Base-by-base conservation (phyloP, 371 early-diverging fungal genomes). In the Mucor piriformis region DNA sequence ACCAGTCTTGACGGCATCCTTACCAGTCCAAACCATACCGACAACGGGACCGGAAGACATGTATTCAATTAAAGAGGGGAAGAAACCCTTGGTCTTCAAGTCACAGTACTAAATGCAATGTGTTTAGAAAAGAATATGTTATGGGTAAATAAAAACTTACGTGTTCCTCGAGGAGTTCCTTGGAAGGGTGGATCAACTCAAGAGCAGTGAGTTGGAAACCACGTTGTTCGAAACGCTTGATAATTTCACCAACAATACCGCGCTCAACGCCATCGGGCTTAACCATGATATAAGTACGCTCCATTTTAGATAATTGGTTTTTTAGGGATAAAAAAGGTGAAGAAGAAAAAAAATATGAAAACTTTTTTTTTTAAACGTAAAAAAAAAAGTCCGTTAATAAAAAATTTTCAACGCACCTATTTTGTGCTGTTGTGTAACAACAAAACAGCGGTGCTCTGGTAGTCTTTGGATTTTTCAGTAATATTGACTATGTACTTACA, bases 1-100 rank as follows among this genome's bases (percentile, higher is more conserved):
- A 64, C 97, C 98, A 71, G 91, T 89, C 86, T 92, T 92, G 83
- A 99, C 98, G 60, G 88, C 99, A 59, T 91, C 89, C 88, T 97
- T 95, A 66, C 99, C 99, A 70, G 82, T 82, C 92, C 95, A 99
- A 69, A 99, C 93, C 90, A 88, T 91, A 76, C 86, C 94, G 60
- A 96, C 92, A 70, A 98, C 97, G 60, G 94, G 92, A 56, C 95
- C 96, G 64, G 90, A 89, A 67, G 74, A 67, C 90, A 90, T 85
- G 87, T 92, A 95, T 57, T 86, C 79, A 67, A 98, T 86, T 64
- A 99, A 87, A 64, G 87, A 84, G 67, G 92, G 91, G 91, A 98
- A 99, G 93, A 99, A 99, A 65, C 90, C 84, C 91, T 96, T 99
- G 66, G 74, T 70, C 63, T 83, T 84, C 61, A 97, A 89, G 76